Conservation (phyloP, 768 basidiomycete genomes). For the Dendrothele bispora region DNA sequence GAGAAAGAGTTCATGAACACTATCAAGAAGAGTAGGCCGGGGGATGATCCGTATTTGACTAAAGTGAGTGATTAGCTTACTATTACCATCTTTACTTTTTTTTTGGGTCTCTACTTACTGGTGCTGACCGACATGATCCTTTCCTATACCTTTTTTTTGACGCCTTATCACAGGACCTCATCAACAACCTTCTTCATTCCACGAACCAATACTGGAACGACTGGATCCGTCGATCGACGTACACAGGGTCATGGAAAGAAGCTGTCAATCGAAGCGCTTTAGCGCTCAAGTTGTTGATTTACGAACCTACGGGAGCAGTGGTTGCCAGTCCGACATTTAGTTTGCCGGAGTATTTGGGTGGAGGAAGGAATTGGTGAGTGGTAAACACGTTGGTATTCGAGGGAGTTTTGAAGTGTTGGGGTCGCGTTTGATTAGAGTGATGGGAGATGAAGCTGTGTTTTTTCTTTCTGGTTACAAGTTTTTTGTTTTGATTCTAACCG, state of each 20-base stretch:
- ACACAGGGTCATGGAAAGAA: conserved; percentile 94
- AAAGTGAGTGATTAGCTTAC: conserved; percentile 37
- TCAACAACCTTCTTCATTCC: conserved; percentile 57
- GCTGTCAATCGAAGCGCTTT: conserved; percentile 90
- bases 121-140: not conserved
- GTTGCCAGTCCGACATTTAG: conserved; percentile 96
- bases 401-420: too few species aligned
- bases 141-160: not conserved
- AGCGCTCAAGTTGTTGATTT: conserved; percentile 92
- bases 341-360: conserved; percentile 89
- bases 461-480: not conserved
- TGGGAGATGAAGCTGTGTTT: too few species aligned
- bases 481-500: not conserved
- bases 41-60: conserved; percentile 74
- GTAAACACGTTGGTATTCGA: too few species aligned
- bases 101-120: not conserved
- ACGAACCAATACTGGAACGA: conserved; percentile 85
- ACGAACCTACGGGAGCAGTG: conserved; percentile 89
- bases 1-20: conserved; percentile 42
- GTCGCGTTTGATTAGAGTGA: too few species aligned
- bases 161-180: conserved; percentile 42
- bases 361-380: conserved; percentile 80
- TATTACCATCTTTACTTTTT: not conserved
- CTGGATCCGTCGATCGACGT: conserved; percentile 89
- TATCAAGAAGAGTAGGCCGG: conserved; percentile 44